Conservation (phyloP, 768 basidiomycete genomes). For the Pholiota conissans region DNA sequence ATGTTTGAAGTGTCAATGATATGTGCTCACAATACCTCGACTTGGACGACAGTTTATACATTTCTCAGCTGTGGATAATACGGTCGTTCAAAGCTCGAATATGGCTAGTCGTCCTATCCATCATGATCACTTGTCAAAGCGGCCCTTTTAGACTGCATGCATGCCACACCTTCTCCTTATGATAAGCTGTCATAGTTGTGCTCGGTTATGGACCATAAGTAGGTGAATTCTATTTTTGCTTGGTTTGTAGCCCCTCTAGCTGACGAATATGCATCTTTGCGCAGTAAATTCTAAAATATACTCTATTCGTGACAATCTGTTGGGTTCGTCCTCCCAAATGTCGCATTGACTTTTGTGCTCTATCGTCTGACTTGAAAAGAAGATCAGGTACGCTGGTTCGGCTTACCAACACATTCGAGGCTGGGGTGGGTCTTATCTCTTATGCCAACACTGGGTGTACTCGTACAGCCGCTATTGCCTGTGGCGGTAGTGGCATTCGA, state of each 20-base stretch:
- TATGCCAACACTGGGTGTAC: neutral
- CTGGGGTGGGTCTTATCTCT: neutral
- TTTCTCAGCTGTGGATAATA: neutral
- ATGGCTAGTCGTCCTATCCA: constrained; percentile 5
- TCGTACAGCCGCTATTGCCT: neutral
- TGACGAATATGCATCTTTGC: constrained; percentile 20
- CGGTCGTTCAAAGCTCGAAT: constrained; percentile 2
- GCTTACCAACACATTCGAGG: neutral
- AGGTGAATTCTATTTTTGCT: constrained; percentile 11
- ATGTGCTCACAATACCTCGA: constrained; percentile 13
- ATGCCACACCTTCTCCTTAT: constrained; percentile 19
- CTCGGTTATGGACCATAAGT: constrained; percentile 5
- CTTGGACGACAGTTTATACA: constrained; percentile 7
- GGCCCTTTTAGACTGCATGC: constrained; percentile 15
- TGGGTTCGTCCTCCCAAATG: constrained; percentile 14
- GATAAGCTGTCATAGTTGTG: constrained; percentile 11
- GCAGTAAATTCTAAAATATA: constrained; percentile 12
- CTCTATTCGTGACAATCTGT: constrained; percentile 12
- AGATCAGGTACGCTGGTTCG: neutral
- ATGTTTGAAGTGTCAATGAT: constrained; percentile 13
- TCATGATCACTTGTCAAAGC: constrained; percentile 19
- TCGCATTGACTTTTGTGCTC: constrained; percentile 2
- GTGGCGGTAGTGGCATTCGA: neutral
- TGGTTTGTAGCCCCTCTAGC: constrained; percentile 5
- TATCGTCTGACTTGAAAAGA: neutral